Percentiles rank a stretch among this genome's conserved stretches.
phyloP scores from a whole-genome alignment of 345 rosid species.

The Gossypium arboreum region DNA sequence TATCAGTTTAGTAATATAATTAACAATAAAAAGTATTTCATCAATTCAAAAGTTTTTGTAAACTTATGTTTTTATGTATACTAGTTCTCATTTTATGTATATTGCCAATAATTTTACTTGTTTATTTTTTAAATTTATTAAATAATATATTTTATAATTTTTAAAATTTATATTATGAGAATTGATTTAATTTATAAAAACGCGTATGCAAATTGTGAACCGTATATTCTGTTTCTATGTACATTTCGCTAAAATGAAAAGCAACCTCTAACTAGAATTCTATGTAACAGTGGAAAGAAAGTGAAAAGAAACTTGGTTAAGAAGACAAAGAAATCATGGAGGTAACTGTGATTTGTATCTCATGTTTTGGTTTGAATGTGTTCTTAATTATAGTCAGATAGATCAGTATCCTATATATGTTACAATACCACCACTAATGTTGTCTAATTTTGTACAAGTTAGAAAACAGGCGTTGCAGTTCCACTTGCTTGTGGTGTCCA shows the following conservation, averaged over 20 bases:
- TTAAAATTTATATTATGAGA: no score
- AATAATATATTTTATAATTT: no score
- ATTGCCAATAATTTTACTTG: no score
- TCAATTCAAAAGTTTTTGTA: no score
- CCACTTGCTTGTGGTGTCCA: slow-evolving; percentile 1
- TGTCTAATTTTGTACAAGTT: neutral
- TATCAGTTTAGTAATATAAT: no score
- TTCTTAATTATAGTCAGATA: neutral
- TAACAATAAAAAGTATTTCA: no score
- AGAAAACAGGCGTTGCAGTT: slow-evolving; percentile 7
- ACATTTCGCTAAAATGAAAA: neutral
- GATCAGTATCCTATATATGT: neutral
- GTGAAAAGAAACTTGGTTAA: neutral
- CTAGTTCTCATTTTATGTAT: no score
- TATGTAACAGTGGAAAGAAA: neutral
- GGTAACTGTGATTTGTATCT: neutral
- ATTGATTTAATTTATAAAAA: no score
- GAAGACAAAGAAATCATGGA: neutral
- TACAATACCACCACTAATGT: neutral
- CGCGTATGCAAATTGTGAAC: neutral
- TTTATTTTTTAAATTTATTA: no score
- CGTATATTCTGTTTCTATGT: neutral
- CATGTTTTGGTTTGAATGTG: neutral
- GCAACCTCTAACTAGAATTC: neutral
- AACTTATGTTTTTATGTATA: no score